Evolutionary conservation across 352 stramenopile species (phyloP).

Genomic region (Blastocystis sp.): DNA sequence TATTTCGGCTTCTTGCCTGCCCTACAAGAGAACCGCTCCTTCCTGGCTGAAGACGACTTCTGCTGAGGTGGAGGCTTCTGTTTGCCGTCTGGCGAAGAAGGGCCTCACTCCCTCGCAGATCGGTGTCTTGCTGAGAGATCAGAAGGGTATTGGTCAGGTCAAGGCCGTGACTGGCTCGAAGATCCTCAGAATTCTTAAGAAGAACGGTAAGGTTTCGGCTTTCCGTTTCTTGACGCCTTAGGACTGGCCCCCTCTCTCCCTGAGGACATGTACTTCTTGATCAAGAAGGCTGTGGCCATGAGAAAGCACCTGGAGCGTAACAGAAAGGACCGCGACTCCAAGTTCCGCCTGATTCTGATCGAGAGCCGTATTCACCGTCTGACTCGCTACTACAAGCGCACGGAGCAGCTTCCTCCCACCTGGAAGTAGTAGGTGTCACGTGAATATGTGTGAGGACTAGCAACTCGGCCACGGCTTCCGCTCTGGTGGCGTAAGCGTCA

Average conservation of each 20-base stretch:
- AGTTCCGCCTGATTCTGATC: conserved; percentile 79
- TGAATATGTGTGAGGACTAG: neutral
- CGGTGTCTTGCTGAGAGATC: conserved; percentile 92
- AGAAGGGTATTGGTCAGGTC: conserved; percentile 80
- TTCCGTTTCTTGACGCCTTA: conserved; percentile 10
- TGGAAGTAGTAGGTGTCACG: no score
- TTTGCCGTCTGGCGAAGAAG: conserved; percentile 89
- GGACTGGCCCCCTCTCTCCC: conserved; percentile 74
- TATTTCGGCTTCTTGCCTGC: no score
- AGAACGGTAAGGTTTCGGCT: conserved; percentile 80
- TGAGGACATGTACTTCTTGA: no score
- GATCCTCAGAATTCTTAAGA: conserved; percentile 98
- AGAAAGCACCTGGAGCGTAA: conserved; percentile 82
- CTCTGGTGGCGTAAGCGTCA: conserved; percentile 93
- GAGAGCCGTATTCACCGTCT: no score
- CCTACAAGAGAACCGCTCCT: no score
- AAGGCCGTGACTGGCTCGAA: conserved; percentile 95
- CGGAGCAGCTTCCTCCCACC: no score
- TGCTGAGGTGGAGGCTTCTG: no score
- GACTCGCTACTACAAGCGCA: no score
- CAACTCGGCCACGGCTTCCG: conserved; percentile 90
- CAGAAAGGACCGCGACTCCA: conserved; percentile 98
- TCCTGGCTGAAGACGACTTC: no score
- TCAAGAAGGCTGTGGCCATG: no score
- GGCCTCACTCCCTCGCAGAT: conserved; percentile 94